Percentiles rank a stretch among this genome's conserved stretches.
These are phyloP conservation scores for Mycena venus DNA, from an alignment of 768 basidiomycete species.

Conservation along the genomic window DNA sequence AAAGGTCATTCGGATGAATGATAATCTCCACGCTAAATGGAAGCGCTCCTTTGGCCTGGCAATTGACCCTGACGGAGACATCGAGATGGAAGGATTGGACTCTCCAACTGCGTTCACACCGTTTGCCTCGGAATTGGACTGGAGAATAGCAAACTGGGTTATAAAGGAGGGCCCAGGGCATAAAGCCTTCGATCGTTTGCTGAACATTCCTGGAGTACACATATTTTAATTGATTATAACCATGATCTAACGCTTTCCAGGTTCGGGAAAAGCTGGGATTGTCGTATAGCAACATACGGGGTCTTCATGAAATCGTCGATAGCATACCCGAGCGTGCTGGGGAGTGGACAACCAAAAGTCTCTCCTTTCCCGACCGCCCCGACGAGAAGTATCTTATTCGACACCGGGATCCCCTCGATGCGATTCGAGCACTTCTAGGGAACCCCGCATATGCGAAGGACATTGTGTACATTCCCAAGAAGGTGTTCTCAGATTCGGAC, in stretches of 20 bases:
- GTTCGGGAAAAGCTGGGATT: conserved; percentile 41
- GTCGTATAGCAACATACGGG: conserved; percentile 40
- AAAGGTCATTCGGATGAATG: conserved; percentile 22
- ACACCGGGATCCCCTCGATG: conserved; percentile 45
- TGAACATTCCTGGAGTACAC: conserved; percentile 43
- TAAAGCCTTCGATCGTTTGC: conserved; percentile 41
- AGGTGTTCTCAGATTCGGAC: conserved; percentile 37
- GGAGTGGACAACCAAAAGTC: conserved; percentile 36
- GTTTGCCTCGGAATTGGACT: conserved; percentile 43
- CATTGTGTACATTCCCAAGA: conserved; percentile 42
- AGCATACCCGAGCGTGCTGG: conserved; percentile 38
- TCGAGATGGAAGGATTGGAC: conserved; percentile 20
- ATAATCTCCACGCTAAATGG: conserved; percentile 19
- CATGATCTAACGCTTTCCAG: conserved; percentile 21
- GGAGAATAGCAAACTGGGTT: conserved; percentile 44
- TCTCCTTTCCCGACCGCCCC: conserved; percentile 40
- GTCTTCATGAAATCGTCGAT: conserved; percentile 43
- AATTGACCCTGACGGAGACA: conserved; percentile 6
- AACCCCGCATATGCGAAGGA: conserved; percentile 43
- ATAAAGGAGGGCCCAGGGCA: conserved; percentile 41
- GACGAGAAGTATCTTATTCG: conserved; percentile 27
- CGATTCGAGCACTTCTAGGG: conserved; percentile 43
- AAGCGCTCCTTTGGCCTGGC: conserved; percentile 2
- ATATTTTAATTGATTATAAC: neutral
- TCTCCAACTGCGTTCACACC: conserved; percentile 27